These are phyloP conservation scores for Dioscorea zingiberensis DNA, from an alignment of 106 monocot species.

Conservation along the genomic window DNA sequence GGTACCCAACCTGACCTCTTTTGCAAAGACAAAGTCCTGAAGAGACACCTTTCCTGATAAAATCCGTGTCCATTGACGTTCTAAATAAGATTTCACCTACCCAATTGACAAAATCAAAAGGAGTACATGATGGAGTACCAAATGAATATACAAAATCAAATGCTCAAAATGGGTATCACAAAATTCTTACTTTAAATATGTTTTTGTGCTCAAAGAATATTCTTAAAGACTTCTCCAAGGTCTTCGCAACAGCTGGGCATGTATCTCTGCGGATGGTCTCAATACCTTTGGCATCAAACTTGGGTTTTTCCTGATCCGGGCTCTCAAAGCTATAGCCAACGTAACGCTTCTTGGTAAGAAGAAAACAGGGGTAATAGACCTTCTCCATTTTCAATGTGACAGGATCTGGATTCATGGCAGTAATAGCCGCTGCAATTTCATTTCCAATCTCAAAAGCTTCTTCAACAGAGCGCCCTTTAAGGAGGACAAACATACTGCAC, in stretches of 20 bases:
- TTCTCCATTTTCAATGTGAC: slow-evolving; percentile 91
- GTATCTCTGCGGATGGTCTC: slow-evolving; percentile 95
- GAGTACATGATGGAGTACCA: not conserved
- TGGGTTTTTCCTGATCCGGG: slow-evolving; percentile 56
- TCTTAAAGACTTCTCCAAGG: slow-evolving; percentile 71
- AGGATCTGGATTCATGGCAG: slow-evolving; percentile 86
- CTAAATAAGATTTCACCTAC: slow-evolving; percentile 76
- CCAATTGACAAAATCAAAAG: slow-evolving; percentile 10
- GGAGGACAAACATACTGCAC: slow-evolving; percentile 88
- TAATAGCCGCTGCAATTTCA: slow-evolving; percentile 81
- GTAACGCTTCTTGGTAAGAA: slow-evolving; percentile 98
- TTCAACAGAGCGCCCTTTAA: slow-evolving; percentile 63
- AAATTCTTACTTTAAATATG: slow-evolving; percentile 49
- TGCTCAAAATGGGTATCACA: not conserved
- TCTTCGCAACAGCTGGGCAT: slow-evolving; percentile 90
- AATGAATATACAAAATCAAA: slow-evolving; percentile 2
- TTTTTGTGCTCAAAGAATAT: slow-evolving; percentile 74
- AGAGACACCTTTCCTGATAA: slow-evolving; percentile 69
- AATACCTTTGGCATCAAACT: slow-evolving; percentile 95
- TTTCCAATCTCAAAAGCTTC: slow-evolving; percentile 93
- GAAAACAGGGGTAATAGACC: slow-evolving; percentile 86
- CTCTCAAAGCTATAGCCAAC: slow-evolving; percentile 94
- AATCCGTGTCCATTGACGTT: slow-evolving; percentile 84
- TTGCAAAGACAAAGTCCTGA: slow-evolving; percentile 95
- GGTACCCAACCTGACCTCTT: slow-evolving; percentile 86